Conservation (phyloP, 2,329 filamentous ascomycete species). For the Ascochyta rabiei region DNA sequence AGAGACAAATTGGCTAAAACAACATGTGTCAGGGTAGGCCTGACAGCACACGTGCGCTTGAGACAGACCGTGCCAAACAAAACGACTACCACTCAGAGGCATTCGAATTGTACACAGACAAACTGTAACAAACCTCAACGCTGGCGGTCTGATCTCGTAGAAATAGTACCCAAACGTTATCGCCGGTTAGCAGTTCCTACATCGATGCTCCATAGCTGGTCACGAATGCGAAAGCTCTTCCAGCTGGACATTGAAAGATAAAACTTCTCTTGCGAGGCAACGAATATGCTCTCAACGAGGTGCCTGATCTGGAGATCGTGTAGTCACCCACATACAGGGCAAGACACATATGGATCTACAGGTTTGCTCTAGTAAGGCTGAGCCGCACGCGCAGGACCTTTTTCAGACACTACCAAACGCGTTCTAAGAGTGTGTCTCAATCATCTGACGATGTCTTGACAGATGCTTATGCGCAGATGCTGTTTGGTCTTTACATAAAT, state of each 20-base stretch:
- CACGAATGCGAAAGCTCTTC: no score
- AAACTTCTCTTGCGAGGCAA: no score
- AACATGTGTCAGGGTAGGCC: conserved; percentile 1
- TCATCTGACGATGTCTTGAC: not conserved
- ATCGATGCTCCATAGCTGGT: no score
- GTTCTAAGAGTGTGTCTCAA: not conserved
- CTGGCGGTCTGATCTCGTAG: not conserved
- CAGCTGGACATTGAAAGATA: no score
- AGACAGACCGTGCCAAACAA: not conserved
- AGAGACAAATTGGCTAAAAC: not conserved
- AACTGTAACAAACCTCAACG: not conserved
- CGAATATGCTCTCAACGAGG: no score
- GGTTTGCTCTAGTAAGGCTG: conserved; percentile 2
- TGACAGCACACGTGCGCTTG: not conserved
- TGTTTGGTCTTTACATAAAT: not conserved
- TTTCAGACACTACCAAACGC: not conserved
- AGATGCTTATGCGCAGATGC: not conserved
- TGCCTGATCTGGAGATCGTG: no score
- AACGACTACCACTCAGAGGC: not conserved
- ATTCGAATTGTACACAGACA: not conserved
- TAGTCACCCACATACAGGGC: not conserved
- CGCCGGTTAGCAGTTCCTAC: no score
- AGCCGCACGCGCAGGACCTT: not conserved
- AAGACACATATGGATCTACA: conserved; percentile 1
- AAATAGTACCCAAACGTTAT: not conserved